Base-by-base conservation (phyloP, 805 yeast genomes). In the Wickerhamomyces canadensis region DNA sequence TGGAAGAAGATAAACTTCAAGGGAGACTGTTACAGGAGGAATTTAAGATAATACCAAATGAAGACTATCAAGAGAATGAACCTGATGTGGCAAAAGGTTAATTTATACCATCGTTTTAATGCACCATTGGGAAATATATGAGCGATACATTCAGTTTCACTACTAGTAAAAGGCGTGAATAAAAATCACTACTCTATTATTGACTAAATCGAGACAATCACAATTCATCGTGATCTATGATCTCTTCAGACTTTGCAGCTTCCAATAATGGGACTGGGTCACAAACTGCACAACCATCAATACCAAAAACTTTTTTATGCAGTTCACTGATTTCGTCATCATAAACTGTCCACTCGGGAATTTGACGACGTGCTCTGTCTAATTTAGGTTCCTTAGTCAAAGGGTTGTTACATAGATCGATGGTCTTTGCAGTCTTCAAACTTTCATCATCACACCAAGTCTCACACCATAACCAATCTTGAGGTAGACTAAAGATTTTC, bases 391-490 rank as follows among this genome's bases (percentile, higher is more conserved):
- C 95, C 48, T 80, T 80, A 0, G 93, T 81, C 38, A 82, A 55
- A 2, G 95, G 95, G 50, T 87, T 85, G 56, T 83, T 83, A 61
- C 95, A 86, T 43, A 86, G 62, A 51, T 86, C 95, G 43, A 86
- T 83, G 10, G 89, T 82, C 55, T 78, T 83, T 3, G 95, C 95
- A 0, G 63, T 61, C 37, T 55, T 56, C 40, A 81, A 60, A 24
- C 75, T 63, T 34, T 71, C 81, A 44, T 79, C 84, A 22, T 78
- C 68, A 57, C 95, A 84, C 95, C 95, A 86, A 0, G 95, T 86
- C 53, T 86, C 95, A 61, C 95, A 87, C 95, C 95, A 87, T 27
- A 85, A 63, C 94, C 95, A 86, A 31, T 84, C 89, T 47, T 80
- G 80, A 4, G 87, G 84, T 31, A 86, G 64, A 8, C 93, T 80